Percentiles rank a stretch among this genome's conserved stretches.
phyloP scores from a whole-genome alignment of 139 green algal species.

The Zygnema circumcarinatum region DNA sequence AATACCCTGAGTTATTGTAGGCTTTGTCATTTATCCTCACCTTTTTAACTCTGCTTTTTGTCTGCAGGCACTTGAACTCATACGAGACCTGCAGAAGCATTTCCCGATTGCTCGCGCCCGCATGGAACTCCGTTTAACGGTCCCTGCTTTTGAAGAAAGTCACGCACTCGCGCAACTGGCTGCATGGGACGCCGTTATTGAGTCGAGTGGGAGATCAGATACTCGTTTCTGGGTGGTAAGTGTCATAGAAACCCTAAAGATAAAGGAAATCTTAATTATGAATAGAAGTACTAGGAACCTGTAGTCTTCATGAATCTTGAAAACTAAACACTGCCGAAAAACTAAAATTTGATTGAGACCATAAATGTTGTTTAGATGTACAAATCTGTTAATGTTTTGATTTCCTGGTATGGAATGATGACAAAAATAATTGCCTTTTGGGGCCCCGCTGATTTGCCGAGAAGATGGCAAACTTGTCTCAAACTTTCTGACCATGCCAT shows the following conservation, averaged over 20 bases:
- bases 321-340: too few relatives aligned
- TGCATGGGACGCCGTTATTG: slow-evolving; percentile 22
- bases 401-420: slow-evolving; percentile 1
- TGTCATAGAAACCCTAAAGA: too few relatives aligned
- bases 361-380: too few relatives aligned
- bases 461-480: slow-evolving; percentile 3
- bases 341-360: too few relatives aligned
- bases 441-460: not conserved
- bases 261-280: too few relatives aligned
- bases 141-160: slow-evolving; percentile 50
- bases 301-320: too few relatives aligned
- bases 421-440: not conserved
- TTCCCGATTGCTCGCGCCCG: slow-evolving; percentile 90
- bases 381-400: too few relatives aligned
- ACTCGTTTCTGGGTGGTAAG: slow-evolving; percentile 5
- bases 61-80: slow-evolving; percentile 65
- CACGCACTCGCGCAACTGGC: slow-evolving; percentile 3
- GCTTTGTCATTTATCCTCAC: too few relatives aligned
- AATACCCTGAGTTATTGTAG: too few relatives aligned
- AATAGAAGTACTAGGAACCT: too few relatives aligned
- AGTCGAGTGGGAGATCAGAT: slow-evolving; percentile 24
- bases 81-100: slow-evolving; percentile 55
- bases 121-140: slow-evolving; percentile 84
- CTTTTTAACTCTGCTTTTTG: not conserved
- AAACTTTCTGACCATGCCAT: slow-evolving; percentile 14